These are phyloP conservation scores for Toxicodendron radicans DNA, from an alignment of 345 rosid genomes.

Conservation along the genomic window DNA sequence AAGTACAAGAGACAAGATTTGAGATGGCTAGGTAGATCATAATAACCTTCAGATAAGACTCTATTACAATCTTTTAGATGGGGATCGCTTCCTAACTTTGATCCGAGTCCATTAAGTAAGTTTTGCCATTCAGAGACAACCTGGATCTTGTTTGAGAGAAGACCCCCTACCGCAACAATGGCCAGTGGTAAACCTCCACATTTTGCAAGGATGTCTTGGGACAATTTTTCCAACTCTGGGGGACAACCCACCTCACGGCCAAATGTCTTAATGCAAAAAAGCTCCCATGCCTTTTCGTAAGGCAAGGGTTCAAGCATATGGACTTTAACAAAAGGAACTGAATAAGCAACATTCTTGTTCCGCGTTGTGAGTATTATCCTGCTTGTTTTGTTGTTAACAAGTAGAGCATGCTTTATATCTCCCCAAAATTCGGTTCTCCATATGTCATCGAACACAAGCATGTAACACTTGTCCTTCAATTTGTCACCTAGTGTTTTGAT, in stretches of 20 bases:
- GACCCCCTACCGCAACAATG: conserved; percentile 18
- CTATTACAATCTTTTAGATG: background rate
- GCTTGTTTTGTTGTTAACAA: conserved; percentile 13
- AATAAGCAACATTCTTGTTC: background rate
- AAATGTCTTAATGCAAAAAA: background rate
- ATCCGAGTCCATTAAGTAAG: background rate
- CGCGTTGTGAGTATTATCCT: conserved; percentile 22
- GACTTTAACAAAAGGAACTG: too few relatives aligned
- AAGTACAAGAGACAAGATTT: conserved; percentile 28
- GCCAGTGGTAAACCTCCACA: conserved; percentile 29
- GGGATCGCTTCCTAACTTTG: conserved; percentile 5
- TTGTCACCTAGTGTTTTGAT: background rate
- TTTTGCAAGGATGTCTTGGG: conserved; percentile 4
- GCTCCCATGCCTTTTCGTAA: background rate
- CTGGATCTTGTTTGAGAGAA: conserved; percentile 7
- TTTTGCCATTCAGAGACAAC: conserved; percentile 10
- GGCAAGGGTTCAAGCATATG: background rate
- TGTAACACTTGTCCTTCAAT: conserved; percentile 13
- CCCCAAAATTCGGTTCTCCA: conserved; percentile 24
- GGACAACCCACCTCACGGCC: conserved; percentile 2
- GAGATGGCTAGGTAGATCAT: conserved; percentile 21
- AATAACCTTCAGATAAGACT: conserved; percentile 16
- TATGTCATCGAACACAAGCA: conserved; percentile 24
- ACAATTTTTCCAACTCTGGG: conserved; percentile 1
- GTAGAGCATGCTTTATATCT: conserved; percentile 18